These are phyloP conservation scores for Ascosphaera apis DNA, from an alignment of 2,329 filamentous ascomycete species.

Conservation along the genomic window DNA sequence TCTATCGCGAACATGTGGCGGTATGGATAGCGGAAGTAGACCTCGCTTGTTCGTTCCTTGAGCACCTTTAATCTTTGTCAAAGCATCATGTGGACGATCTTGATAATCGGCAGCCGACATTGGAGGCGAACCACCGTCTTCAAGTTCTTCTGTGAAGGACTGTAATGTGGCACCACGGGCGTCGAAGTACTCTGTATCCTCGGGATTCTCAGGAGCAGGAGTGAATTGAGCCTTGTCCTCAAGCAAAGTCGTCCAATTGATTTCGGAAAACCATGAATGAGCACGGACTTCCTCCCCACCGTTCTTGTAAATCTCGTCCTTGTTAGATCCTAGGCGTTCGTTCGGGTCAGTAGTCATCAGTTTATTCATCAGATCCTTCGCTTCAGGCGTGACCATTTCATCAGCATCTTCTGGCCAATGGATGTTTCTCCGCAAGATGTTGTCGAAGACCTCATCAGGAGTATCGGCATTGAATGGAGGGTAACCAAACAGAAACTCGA, in stretches of 20 bases:
- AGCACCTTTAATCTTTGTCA: slow-evolving; percentile 72
- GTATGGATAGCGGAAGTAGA: slow-evolving; percentile 87
- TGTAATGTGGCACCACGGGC: slow-evolving; percentile 73
- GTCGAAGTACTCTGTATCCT: slow-evolving; percentile 97
- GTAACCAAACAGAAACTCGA: slow-evolving; percentile 82
- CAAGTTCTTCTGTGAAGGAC: slow-evolving; percentile 80
- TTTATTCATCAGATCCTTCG: slow-evolving; percentile 84
- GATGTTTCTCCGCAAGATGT: slow-evolving; percentile 73
- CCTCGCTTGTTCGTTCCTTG: slow-evolving; percentile 74
- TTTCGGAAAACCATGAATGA: slow-evolving; percentile 68
- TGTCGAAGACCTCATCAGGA: slow-evolving; percentile 87
- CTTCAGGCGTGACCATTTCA: slow-evolving; percentile 58
- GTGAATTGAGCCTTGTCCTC: slow-evolving; percentile 93
- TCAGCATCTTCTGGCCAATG: slow-evolving; percentile 77
- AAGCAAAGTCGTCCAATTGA: slow-evolving; percentile 78
- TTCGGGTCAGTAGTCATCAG: slow-evolving; percentile 67
- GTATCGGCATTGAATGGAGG: slow-evolving; percentile 82
- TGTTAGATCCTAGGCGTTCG: slow-evolving; percentile 65
- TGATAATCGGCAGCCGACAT: slow-evolving; percentile 52
- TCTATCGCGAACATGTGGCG: slow-evolving; percentile 79
- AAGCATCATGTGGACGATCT: slow-evolving; percentile 80
- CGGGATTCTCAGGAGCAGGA: slow-evolving; percentile 73
- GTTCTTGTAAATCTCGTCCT: slow-evolving; percentile 54
- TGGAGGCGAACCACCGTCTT: slow-evolving; percentile 65
- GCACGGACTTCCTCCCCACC: slow-evolving; percentile 79